A percentile compares a stretch with the other conserved stretches of the same genome.
phyloP scores from a whole-genome alignment of 495 filamentous ascomycete species.

The Pyrenula aspistea region DNA sequence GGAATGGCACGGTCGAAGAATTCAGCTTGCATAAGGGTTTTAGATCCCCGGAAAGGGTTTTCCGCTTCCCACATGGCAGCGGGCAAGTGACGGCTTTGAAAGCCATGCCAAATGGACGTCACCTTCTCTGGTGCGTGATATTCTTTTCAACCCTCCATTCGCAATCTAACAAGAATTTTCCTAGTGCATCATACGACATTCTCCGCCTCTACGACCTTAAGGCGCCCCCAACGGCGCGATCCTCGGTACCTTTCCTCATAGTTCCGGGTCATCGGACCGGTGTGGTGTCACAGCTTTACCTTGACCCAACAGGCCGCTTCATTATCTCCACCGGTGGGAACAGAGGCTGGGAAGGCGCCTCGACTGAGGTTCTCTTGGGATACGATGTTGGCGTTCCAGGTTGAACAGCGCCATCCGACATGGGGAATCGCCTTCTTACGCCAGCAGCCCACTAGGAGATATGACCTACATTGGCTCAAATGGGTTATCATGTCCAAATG shows the following conservation, averaged over 20 bases:
- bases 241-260: slow-evolving; percentile 84
- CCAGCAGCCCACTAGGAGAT: too few relatives aligned
- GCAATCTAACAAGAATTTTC: slow-evolving; percentile 1
- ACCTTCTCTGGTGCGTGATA: slow-evolving; percentile 70
- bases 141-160: not conserved
- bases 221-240: slow-evolving; percentile 49
- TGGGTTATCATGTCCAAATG: too few relatives aligned
- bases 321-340: slow-evolving; percentile 88
- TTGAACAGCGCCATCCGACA: too few relatives aligned
- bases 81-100: slow-evolving; percentile 77
- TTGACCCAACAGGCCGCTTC: slow-evolving; percentile 79
- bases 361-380: slow-evolving; percentile 82
- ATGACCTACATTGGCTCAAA: too few relatives aligned
- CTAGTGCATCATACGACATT: slow-evolving; percentile 84
- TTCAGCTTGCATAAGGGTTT: slow-evolving; percentile 80
- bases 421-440: too few relatives aligned
- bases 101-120: slow-evolving; percentile 86
- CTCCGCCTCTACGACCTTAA: slow-evolving; percentile 82
- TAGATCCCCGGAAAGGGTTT: slow-evolving; percentile 59
- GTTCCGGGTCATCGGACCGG: slow-evolving; percentile 89
- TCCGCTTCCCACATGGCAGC: slow-evolving; percentile 83
- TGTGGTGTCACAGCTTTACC: slow-evolving; percentile 69
- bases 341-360: slow-evolving; percentile 88
- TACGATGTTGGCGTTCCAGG: slow-evolving; percentile 69
- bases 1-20: slow-evolving; percentile 93